Percentiles rank a stretch among this genome's conserved stretches.
Evolutionary conservation across 2,329 filamentous ascomycete species (phyloP).

Genomic region (Fusarium caatingaense): DNA sequence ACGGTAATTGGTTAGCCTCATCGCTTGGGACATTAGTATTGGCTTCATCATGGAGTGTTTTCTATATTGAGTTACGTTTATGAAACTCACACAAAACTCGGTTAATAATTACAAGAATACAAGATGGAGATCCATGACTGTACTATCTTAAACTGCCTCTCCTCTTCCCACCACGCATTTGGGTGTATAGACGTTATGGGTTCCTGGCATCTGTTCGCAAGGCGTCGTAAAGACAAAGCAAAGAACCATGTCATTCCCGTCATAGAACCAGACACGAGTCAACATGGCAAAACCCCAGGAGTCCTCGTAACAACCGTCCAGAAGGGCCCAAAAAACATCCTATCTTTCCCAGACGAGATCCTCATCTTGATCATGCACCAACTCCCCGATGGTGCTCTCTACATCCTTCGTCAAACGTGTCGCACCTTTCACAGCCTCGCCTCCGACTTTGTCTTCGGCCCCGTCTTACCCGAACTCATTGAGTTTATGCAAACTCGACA

Average conservation of each 20-base stretch:
- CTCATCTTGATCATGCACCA: neutral
- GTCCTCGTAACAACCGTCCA: no score
- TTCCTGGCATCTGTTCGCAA: neutral
- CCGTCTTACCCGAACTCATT: neutral
- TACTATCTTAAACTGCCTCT: neutral
- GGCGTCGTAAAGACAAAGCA: neutral
- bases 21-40: neutral
- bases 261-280: neutral
- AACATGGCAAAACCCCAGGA: neutral
- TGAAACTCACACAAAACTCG: neutral
- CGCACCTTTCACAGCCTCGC: neutral
- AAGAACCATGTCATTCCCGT: neutral
- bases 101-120: neutral
- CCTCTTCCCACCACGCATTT: neutral
- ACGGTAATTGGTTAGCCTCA: neutral
- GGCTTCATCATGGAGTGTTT: neutral
- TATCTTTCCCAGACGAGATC: neutral
- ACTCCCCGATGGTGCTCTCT: neutral
- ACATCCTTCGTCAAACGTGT: neutral
- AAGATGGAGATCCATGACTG: neutral
- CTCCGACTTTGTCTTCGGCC: neutral
- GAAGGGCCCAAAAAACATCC: fast-evolving
- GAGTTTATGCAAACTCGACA: neutral
- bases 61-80: neutral
- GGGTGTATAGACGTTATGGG: neutral